Percentiles rank a stretch among this genome's conserved stretches.
Conservation (phyloP, 192 early-diverging fungal species). For the Coemansia sp. region DNA sequence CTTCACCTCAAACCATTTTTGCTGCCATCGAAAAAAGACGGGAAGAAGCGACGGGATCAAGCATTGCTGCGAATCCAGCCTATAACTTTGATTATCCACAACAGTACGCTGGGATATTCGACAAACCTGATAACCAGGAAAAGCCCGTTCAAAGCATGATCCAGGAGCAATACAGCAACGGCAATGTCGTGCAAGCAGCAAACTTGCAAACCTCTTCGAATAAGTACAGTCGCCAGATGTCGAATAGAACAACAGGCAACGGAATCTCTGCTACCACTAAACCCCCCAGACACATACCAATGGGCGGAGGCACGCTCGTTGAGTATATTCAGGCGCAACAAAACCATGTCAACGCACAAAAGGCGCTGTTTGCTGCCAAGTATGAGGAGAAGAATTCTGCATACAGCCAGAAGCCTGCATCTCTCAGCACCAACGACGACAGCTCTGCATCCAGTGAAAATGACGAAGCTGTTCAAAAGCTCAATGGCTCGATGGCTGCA, state of each 20-base stretch:
- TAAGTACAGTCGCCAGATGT: not conserved
- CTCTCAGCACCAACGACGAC: conserved; percentile 28
- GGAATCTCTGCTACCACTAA: not conserved
- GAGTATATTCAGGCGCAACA: conserved; percentile 4
- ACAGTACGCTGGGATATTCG: conserved; percentile 7
- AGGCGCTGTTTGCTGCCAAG: conserved; percentile 1
- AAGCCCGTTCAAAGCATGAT: conserved; percentile 1
- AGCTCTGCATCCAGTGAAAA: conserved; percentile 34
- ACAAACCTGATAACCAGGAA: not conserved
- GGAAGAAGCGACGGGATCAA: not conserved
- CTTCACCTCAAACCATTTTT: conserved; percentile 5
- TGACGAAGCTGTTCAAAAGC: conserved; percentile 26
- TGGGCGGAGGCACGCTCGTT: not conserved
- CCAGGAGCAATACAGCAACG: conserved; percentile 2
- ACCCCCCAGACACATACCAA: not conserved
- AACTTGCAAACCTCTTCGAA: not conserved
- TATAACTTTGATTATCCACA: conserved; percentile 24
- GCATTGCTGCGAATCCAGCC: not conserved
- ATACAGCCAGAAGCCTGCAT: not conserved
- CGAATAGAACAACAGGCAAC: not conserved
- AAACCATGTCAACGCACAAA: not conserved
- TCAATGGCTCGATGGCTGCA: conserved; percentile 29
- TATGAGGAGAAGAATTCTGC: not conserved
- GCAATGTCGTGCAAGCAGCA: not conserved
- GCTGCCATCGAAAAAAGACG: conserved; percentile 5